phyloP scores from a whole-genome alignment of 2,329 filamentous ascomycete genomes.

The Neofusicoccum cordaticola region DNA sequence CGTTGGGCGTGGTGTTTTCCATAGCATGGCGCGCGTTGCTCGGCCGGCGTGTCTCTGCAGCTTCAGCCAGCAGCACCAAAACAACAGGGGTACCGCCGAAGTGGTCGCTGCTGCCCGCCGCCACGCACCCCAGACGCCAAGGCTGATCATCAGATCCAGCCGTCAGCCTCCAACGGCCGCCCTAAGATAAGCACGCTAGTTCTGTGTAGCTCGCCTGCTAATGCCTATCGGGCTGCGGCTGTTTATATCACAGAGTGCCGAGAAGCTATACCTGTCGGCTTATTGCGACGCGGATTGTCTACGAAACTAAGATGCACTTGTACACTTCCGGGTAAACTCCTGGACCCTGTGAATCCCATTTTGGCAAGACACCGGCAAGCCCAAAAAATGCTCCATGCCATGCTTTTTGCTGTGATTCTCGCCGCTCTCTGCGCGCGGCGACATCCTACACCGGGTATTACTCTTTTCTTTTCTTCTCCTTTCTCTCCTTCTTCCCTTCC shows the following conservation, averaged over 20 bases:
- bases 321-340: conserved; percentile 3
- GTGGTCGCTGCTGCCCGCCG: background rate
- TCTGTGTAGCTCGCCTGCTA: background rate
- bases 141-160: conserved; percentile 9
- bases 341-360: conserved; percentile 5
- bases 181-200: background rate
- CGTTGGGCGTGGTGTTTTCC: conserved; percentile 12
- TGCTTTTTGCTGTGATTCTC: background rate
- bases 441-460: conserved; percentile 31
- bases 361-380: background rate
- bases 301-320: background rate
- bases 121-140: conserved; percentile 15
- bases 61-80: conserved; percentile 10
- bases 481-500: conserved; percentile 29
- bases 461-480: conserved; percentile 29
- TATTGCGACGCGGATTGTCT: background rate
- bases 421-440: background rate
- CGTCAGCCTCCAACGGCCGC: conserved; percentile 8
- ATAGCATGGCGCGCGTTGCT: conserved; percentile 8
- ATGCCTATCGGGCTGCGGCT: background rate
- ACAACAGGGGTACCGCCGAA: conserved; percentile 13
- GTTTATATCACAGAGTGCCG: background rate
- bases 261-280: background rate
- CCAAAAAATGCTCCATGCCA: background rate
- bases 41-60: conserved; percentile 4